Evolutionary conservation across 768 basidiomycete genomes (phyloP), one percentile per base, ranked within the genome.

Genomic region (Trametes meyenii): DNA sequence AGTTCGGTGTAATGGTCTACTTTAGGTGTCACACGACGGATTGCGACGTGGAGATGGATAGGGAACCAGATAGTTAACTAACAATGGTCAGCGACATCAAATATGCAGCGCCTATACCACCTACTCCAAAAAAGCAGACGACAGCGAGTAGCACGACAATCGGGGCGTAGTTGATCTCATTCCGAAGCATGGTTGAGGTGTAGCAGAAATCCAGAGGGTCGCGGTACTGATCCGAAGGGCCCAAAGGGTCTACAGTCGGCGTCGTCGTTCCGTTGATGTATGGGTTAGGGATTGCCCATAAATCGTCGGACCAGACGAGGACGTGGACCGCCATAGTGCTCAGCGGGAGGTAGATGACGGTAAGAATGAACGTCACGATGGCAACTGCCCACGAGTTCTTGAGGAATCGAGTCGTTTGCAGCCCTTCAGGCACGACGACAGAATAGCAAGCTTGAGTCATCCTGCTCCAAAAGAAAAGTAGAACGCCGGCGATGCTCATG

Each of bases 281-380:
- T 3, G 88, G 88, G 69, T 90, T 90, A 0, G 82, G 73, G 26
- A 90, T 83, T 6, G 81, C 79, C 89, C 88, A 92, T 19, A 89
- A 80, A 74, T 92, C 91, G 49, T 85, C 79, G 0, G 88, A 88
- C 89, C 88, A 92, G 1, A 89, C 82, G 16, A 92, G 75, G 33
- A 89, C 89, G 66, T 89, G 89, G 17, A 92, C 76, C 0, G 88
- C 83, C 79, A 93, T 84, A 14, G 88, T 90, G 64, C 87, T 88
- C 50, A 93, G 77, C 3, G 90, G 91, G 24, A 93, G 79, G 69
- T 92, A 93, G 24, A 91, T 78, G 45, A 86, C 75, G 10, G 87
- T 86, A 44, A 90, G 74, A 21, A 87, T 67, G 68, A 92, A 92
- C 29, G 83, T 87, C 46, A 83, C 79, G 19, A 83, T 67, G n/a